Conservation (phyloP, 108 stramenopile species). For the Cyclotella kingstonii region DNA sequence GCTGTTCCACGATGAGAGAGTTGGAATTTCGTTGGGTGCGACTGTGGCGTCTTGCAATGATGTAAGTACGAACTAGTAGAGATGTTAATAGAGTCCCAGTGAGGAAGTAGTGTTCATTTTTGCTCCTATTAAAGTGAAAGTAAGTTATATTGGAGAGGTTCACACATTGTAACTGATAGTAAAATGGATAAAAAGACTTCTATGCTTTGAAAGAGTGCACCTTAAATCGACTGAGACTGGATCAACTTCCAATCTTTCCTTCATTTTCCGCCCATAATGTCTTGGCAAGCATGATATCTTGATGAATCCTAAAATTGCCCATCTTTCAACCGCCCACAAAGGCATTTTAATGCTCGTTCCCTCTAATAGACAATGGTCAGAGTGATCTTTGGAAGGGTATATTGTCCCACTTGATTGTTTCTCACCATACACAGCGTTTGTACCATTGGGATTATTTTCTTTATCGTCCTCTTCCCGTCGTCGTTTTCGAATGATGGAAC, state of each 20-base stretch:
- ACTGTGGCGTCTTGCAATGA: conserved; percentile 46
- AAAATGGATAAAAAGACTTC: not conserved
- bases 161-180: not conserved
- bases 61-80: conserved; percentile 43
- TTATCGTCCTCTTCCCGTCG: conserved; percentile 15
- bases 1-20: conserved; percentile 40
- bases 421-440: not conserved
- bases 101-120: conserved; percentile 65
- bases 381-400: too few relatives aligned
- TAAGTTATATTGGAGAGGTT: not conserved
- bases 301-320: conserved; percentile 73
- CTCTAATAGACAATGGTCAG: conserved; percentile 40
- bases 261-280: conserved; percentile 61
- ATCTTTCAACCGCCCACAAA: conserved; percentile 75
- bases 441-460: conserved; percentile 7
- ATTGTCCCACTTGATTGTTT: not conserved
- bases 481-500: conserved; percentile 16
- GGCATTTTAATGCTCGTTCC: conserved; percentile 69
- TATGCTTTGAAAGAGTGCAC: conserved; percentile 29
- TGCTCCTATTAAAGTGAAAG: conserved; percentile 37
- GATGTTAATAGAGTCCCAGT: conserved; percentile 51
- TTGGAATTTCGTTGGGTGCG: conserved; percentile 14
- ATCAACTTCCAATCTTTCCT: conserved; percentile 75
- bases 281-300: conserved; percentile 51
- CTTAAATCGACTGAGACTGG: conserved; percentile 62